Base-by-base conservation (phyloP, 805 yeast genomes). In the Saccharomyces cerevisiae region DNA sequence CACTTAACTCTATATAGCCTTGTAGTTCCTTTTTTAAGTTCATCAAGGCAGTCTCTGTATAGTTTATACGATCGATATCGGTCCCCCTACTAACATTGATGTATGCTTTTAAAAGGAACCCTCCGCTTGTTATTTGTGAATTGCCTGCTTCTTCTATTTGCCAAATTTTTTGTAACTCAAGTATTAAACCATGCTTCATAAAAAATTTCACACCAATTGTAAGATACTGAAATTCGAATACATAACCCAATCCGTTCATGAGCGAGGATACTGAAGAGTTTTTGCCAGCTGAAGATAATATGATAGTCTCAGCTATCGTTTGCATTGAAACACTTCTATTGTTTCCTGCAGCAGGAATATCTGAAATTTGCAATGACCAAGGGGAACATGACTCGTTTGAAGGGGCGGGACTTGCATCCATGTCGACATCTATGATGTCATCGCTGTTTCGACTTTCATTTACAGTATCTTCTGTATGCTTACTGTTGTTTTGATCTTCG, bases 281-380 rank as follows among this genome's bases (percentile, higher is more conserved):
- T 53, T 65, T 30, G 10, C 70, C 69, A 10, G 62, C 61, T 1
- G 65, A 53, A 6, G 70, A 61, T 9, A 60, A 41, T 6, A 79
- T 58, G 14, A 66, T 61, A 14, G 80, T 68, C 63, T 85, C 89
- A 56, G 84, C 76, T 11, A 88, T 77, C 17, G 87, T 79, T 66
- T 89, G 95, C 55, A 79, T 81, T 26, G 77, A 78, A 53, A 79
- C 84, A 67, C 79, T 78, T 62, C 79, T 77, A 46, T 58, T 63
- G 70, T 76, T 79, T 3, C 92, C 92, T 9, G 89, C 91, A 6
- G 84, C 80, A 1, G 94, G 94, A 11, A 87, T 84, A 68, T 87
- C 95, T 4, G 81, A 73, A 27, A 83, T 74, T 59, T 81, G 86
- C 6, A 87, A 62, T 0, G 84, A 77, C 92, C 91, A 87, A 6